These are phyloP conservation scores for Phaeosphaeriaceae sp. DNA, from an alignment of 2,329 filamentous ascomycete genomes.

Conservation along the genomic window DNA sequence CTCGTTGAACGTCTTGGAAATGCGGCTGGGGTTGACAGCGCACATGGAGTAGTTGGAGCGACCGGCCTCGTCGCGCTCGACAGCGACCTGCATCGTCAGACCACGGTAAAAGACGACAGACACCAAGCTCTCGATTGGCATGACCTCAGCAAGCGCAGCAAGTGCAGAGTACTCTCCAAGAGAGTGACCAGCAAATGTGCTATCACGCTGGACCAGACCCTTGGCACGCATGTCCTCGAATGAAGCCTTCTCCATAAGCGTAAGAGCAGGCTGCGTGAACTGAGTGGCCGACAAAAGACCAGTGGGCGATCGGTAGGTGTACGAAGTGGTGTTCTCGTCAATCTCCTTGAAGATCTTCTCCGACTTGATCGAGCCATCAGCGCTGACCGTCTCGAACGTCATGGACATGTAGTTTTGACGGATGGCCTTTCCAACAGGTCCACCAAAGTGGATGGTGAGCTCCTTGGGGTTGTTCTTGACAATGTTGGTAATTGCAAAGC, in stretches of 20 bases:
- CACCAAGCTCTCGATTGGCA: conserved; percentile 98
- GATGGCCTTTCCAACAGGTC: conserved; percentile 94
- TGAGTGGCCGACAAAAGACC: conserved; percentile 96
- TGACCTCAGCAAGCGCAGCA: conserved; percentile 94
- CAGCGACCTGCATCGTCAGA: conserved; percentile 98
- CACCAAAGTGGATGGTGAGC: conserved; percentile 97
- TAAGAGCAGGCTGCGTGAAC: conserved; percentile 96
- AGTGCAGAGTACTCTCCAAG: conserved; percentile 98
- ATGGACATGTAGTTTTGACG: conserved; percentile 99
- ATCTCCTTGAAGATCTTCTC: conserved; percentile 99
- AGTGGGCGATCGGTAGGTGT: conserved; percentile 95
- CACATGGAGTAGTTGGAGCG: conserved; percentile 99
- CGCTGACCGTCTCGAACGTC: conserved; percentile 97
- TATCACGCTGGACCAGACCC: conserved; percentile 93
- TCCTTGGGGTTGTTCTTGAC: conserved; percentile 99
- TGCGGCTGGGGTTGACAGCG: conserved; percentile 96
- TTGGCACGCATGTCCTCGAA: conserved; percentile 99
- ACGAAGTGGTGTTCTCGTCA: conserved; percentile 87
- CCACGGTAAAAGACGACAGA: conserved; percentile 99
- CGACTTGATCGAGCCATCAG: conserved; percentile 92
- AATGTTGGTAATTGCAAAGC: conserved; percentile 97
- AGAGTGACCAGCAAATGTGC: conserved; percentile 97
- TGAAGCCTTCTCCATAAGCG: conserved; percentile 98
- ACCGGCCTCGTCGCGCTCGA: conserved; percentile 90
- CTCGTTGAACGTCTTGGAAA: conserved; percentile 99